Conservation (phyloP, 768 basidiomycete species). For the Agrocybe praecox region DNA sequence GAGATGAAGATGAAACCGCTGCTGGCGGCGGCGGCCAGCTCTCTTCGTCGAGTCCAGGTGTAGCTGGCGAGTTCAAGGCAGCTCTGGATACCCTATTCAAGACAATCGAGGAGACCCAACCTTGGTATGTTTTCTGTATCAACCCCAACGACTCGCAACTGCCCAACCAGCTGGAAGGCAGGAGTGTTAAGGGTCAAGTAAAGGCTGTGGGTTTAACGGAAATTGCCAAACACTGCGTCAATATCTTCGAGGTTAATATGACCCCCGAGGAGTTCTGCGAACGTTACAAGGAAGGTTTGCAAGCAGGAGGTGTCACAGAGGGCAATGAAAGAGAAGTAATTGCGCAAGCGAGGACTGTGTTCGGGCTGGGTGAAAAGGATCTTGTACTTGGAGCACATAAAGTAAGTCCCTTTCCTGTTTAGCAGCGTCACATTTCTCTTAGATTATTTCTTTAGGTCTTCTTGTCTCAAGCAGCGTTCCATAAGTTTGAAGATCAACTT, state of each 20-base stretch:
- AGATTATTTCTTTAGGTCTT: slow-evolving; percentile 62
- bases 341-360: slow-evolving; percentile 55
- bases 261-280: slow-evolving; percentile 85
- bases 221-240: slow-evolving; percentile 66
- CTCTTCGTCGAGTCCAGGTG: slow-evolving; percentile 54
- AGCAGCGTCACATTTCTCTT: neutral
- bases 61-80: slow-evolving; percentile 86
- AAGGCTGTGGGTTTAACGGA: slow-evolving; percentile 79
- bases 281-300: slow-evolving; percentile 74
- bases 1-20: slow-evolving; percentile 51
- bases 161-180: slow-evolving; percentile 91
- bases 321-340: slow-evolving; percentile 63
- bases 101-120: slow-evolving; percentile 86
- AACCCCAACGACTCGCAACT: slow-evolving; percentile 96
- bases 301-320: slow-evolving; percentile 55
- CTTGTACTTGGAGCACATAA: slow-evolving; percentile 83
- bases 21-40: slow-evolving; percentile 34
- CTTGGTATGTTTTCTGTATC: slow-evolving; percentile 91
- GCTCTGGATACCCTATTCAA: slow-evolving; percentile 87
- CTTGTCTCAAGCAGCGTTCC: slow-evolving; percentile 85
- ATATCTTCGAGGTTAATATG: slow-evolving; percentile 84
- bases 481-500: slow-evolving; percentile 84
- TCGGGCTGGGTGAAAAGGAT: slow-evolving; percentile 68
- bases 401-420: slow-evolving; percentile 44
- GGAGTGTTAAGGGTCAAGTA: slow-evolving; percentile 91